A percentile compares a stretch with the other conserved stretches of the same genome.
These are phyloP conservation scores for Gnomoniopsis sp. DNA, from an alignment of 2,329 filamentous ascomycete species.

Conservation along the genomic window DNA sequence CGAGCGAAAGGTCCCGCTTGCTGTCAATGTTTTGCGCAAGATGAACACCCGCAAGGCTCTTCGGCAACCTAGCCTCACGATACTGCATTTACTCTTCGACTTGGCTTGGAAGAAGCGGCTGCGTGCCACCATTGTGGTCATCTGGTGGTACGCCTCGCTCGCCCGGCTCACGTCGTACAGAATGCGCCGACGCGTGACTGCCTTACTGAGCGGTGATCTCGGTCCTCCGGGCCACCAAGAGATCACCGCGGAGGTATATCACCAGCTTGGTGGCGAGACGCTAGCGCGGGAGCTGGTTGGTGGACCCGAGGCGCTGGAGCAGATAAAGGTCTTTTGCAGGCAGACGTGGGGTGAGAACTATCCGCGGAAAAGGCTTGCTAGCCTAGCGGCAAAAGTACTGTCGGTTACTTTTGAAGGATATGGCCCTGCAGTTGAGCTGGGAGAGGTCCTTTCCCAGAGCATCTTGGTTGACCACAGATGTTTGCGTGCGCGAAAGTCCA, in stretches of 20 bases:
- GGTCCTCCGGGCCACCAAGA: background rate
- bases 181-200: constrained; percentile 25
- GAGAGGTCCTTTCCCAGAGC: background rate
- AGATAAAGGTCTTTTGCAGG: background rate
- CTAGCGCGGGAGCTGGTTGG: constrained; percentile 14
- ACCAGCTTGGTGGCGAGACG: constrained; percentile 4
- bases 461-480: constrained; percentile 1
- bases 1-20: constrained; percentile 20
- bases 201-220: constrained; percentile 4
- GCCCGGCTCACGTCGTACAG: constrained; percentile 22
- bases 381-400: background rate
- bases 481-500: background rate
- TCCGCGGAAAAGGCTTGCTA: background rate
- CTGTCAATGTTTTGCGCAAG: constrained; percentile 22
- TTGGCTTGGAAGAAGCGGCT: constrained; percentile 32
- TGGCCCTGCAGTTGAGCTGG: constrained; percentile 3
- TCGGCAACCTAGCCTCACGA: constrained; percentile 25
- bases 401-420: constrained; percentile 6
- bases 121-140: constrained; percentile 27
- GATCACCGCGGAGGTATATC: background rate
- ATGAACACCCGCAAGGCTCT: constrained; percentile 20
- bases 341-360: background rate
- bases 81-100: constrained; percentile 36
- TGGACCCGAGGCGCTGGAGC: constrained; percentile 1
- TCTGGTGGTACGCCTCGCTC: constrained; percentile 32